Conservation (phyloP, 371 early-diverging fungal species). For the Mucor racemosus region DNA sequence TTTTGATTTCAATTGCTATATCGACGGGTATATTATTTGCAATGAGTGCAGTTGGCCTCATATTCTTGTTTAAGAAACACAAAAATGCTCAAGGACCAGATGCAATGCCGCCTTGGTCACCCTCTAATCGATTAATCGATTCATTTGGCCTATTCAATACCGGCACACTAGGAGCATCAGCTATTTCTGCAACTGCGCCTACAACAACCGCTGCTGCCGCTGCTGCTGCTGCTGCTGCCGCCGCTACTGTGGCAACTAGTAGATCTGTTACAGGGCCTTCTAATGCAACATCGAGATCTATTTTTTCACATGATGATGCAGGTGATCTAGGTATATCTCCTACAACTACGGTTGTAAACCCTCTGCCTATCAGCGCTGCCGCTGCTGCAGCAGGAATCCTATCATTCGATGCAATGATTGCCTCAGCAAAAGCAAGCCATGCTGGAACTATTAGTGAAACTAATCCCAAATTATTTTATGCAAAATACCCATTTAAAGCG, state of each 20-base stretch:
- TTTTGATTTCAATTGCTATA: constrained; percentile 78
- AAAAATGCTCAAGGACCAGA: constrained; percentile 29
- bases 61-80: constrained; percentile 33
- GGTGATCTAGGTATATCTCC: constrained; percentile 11
- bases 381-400: constrained; percentile 39
- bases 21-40: constrained; percentile 70
- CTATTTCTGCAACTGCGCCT: constrained; percentile 13
- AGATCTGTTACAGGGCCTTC: constrained; percentile 21
- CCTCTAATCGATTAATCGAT: constrained; percentile 7
- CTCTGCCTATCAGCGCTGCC: constrained; percentile 37
- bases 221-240: not conserved
- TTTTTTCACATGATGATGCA: not conserved
- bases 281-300: constrained; percentile 3
- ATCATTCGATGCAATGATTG: constrained; percentile 34
- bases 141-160: constrained; percentile 12
- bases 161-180: constrained; percentile 5
- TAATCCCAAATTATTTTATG: constrained; percentile 59
- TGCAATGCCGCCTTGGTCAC: constrained; percentile 37
- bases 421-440: constrained; percentile 28
- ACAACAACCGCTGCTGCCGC: not conserved
- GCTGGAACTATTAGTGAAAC: constrained; percentile 28
- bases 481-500: constrained; percentile 75
- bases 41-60: constrained; percentile 54
- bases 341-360: not conserved
- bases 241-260: not conserved